Evolutionary conservation across 176 grass and related monocot genomes (phyloP).

Genomic region (Oryza nivara): DNA sequence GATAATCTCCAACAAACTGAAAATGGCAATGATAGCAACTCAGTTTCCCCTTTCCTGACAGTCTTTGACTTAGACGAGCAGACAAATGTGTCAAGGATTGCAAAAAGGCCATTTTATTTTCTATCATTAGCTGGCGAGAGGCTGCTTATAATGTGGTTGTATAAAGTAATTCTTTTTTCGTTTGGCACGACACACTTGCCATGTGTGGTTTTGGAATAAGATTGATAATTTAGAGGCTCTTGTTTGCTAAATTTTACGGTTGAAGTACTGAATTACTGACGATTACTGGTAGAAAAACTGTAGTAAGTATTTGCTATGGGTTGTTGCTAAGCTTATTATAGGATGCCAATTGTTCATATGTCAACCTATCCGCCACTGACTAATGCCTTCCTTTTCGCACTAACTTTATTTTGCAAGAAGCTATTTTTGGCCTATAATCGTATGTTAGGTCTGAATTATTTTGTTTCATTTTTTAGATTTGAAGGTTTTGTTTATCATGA

Average conservation of each 20-base stretch:
- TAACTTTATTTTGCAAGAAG: conserved; percentile 6
- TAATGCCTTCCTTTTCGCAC: background rate
- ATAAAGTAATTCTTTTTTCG: background rate
- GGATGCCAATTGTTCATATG: conserved; percentile 10
- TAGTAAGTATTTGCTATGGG: background rate
- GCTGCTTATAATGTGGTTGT: background rate
- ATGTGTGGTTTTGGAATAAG: background rate
- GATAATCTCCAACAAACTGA: background rate
- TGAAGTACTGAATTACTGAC: conserved; percentile 20
- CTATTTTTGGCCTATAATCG: background rate
- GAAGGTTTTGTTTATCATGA: conserved; percentile 45
- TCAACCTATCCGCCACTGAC: background rate
- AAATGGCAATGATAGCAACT: background rate
- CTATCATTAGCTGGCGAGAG: background rate
- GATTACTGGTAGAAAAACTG: background rate
- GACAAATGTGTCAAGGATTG: background rate
- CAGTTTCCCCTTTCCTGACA: background rate
- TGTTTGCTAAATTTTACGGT: background rate
- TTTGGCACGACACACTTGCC: background rate
- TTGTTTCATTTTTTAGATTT: conserved; percentile 30
- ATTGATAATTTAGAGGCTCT: background rate
- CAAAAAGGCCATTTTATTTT: background rate
- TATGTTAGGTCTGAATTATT: conserved; percentile 3
- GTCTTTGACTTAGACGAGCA: background rate
- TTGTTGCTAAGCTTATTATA: conserved; percentile 15